Evolutionary conservation across 768 basidiomycete genomes (phyloP), one percentile per base, ranked within the genome.

Genomic region (Punctularia strigosozonata): DNA sequence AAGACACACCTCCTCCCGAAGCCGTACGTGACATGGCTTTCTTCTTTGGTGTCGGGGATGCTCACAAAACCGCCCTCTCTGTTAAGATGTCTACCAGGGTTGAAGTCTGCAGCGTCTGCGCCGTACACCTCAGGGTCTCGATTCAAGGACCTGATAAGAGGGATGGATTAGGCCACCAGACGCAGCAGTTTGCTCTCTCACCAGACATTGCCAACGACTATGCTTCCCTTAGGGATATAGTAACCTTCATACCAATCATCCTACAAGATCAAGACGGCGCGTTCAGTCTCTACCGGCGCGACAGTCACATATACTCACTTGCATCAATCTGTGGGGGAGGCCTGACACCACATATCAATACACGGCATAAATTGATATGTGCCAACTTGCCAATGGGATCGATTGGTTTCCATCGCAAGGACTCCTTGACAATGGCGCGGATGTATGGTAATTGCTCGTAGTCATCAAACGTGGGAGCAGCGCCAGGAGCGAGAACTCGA

Each of bases 11-110:
- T 38, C 44, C 54, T 43, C 30, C 58, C 53, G 39, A 54, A 61
- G 12, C 58, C 56, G 34, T 47, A 58, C 1, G 50, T 46, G 28
- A 46, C 39, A 39, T 60, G 51, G 10, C 54, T 47, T 47, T 56
- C 57, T 22, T 54, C 56, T 36, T 55, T 51, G 1, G 56, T 59
- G 22, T 56, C 52, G 3, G 45, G 44, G 15, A 42, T 42, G 17
- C 43, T 31, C 14, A 38, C 45, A 4, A 55, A 40, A 5, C 46
- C 25, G 5, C 55, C 59, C n/a, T 50, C 39, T n/a, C 45, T 39
- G 22, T 48, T 49, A 22, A 60, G 49, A 41, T 51, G 48, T 3
- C 58, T 43, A 14, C 42, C 45, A 2, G 56, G 56, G 25, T 43
- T 22, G 41, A 57, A 58, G n/a, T 15, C 25, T 18, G 42, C 28